Evolutionary conservation across 139 green algal genomes (phyloP), one percentile per base, ranked within the genome.

Genomic region (Deuterostichococcus epilithicus): DNA sequence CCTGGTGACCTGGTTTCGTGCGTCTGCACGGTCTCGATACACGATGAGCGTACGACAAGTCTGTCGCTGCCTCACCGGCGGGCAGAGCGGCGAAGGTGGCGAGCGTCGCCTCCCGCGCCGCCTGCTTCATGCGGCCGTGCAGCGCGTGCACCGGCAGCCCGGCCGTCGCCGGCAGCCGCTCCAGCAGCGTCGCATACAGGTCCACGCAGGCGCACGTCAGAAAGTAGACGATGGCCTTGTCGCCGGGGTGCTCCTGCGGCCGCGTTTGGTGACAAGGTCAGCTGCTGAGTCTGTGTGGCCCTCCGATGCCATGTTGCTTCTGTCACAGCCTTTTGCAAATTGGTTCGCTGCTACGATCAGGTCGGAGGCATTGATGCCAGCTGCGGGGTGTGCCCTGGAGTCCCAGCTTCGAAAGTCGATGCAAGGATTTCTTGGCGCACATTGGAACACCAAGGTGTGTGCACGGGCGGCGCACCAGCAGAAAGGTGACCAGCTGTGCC

Each of bases 121-220:
- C 73, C 84, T 98, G 94, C 84, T 96, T 98, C 88, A 98, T 96
- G 5, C 82, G 84, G 37, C 94, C 95, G 76, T 98, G 94, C 77
- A 98, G 86, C 5, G 87, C 86, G 4, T 30, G 23, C 20, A 84
- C 26, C 0, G 39, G 3, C 33, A 75, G 63, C 23, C 34, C 37
- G 5, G 26, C 23, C 34, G 59, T 34, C 4, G 32, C 20, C 5
- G 42, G 63, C 38, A 91, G 66, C 3, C 58, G 68, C 20, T 8
- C 18, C 26, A 91, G 67, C 26, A 79, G 79, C 18, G 67, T 26
- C 35, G 80, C 42, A 38, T 63, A 78, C 69, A 89, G 88, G 58
- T 99, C 94, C 32, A 99, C 96, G 47, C 79, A 94, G 18, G 93
- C 93, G 65, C 96, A 99, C 0, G 96, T 99, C 23, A 99, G 80